phyloP scores from a whole-genome alignment of 2,329 filamentous ascomycete genomes.

The Aspergillus quadricinctus region DNA sequence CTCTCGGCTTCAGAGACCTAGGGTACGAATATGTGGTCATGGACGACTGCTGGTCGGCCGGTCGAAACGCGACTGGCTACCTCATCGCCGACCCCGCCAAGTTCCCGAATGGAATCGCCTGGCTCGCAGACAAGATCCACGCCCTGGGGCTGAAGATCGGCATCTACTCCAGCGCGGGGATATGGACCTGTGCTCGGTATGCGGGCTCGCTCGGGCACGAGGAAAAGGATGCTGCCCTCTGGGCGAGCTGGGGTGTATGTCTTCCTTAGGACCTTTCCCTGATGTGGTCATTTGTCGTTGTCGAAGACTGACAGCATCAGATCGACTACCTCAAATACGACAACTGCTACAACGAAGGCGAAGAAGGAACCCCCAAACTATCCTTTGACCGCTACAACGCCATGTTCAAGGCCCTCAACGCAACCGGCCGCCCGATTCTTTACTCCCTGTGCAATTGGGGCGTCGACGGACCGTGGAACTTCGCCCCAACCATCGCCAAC shows the following conservation, averaged over 20 bases:
- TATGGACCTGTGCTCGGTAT: slow-evolving; percentile 28
- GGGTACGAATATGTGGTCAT: slow-evolving; percentile 48
- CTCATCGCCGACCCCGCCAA: slow-evolving; percentile 39
- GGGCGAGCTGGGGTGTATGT: slow-evolving; percentile 49
- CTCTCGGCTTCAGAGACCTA: slow-evolving; percentile 41
- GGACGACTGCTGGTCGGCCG: slow-evolving; percentile 52
- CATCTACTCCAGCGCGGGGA: slow-evolving; percentile 46
- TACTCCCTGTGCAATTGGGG: slow-evolving; percentile 52
- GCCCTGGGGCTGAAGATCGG: slow-evolving; percentile 48
- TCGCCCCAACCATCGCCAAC: slow-evolving; percentile 46
- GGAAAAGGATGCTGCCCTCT: slow-evolving; percentile 49
- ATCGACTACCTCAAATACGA: slow-evolving; percentile 52
- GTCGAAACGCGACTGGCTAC: slow-evolving; percentile 42
- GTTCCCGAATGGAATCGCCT: slow-evolving; percentile 47
- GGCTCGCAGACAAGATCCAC: slow-evolving; percentile 47
- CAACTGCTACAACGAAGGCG: slow-evolving; percentile 54
- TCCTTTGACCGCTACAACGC: slow-evolving; percentile 46
- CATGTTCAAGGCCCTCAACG: slow-evolving; percentile 47
- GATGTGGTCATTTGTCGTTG: background rate
- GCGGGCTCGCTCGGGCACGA: slow-evolving; percentile 49
- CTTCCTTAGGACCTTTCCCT: background rate
- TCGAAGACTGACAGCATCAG: slow-evolving; percentile 7
- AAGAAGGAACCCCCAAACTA: slow-evolving; percentile 45
- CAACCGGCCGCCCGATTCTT: slow-evolving; percentile 43
- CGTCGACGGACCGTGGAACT: slow-evolving; percentile 46